Base-by-base conservation (phyloP, 2,329 filamentous ascomycete species). In the Alternaria longipes region DNA sequence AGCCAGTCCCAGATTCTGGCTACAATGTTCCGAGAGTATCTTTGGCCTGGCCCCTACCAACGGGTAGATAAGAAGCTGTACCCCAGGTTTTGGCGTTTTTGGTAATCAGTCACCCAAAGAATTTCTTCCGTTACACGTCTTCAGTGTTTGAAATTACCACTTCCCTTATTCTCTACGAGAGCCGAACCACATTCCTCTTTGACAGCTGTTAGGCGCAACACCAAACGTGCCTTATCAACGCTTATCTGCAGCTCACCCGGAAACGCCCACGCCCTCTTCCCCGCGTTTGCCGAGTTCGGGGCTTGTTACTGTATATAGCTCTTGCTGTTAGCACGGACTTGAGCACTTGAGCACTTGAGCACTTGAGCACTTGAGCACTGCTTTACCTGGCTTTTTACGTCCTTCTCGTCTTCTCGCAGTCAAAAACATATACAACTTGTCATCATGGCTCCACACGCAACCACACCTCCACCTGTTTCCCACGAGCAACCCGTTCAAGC, bases 361-460 rank as follows among this genome's bases (percentile, higher is more conserved):
- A 62, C 40, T 47, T 59, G 32, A 58, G 57, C 40, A 50, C 45
- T 22, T 52, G 38, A 11, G 40, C 50, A 42, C 18, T 36, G 56
- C 55, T 61, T 16, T 52, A 52, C 49, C 40, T 46, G 28, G 49
- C 52, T 34, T 22, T 56, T 55, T 54, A 28, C 56, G n/a, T 38
- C 59, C 42, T 60, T 64, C 60, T 36, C 34, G 49, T 59, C 59
- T 59, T 63, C 32, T 52, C 22, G 34, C 34, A 41, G 26, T 45
- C 34, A 18, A 42, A 47, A 36, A 41, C 42, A 52, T 22, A 36
- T 34, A 18, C 55, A 45, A 18, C 3, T 49, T 60, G 44, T 40
- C 60, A 70, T 44, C n/a, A 80, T 80, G 77, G 75, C 76, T 59
- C 74, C 77, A 55, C 78, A 79, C 72, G 74, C 76, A 56, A 78